These are phyloP conservation scores for Aspergillus arachidicola DNA, from an alignment of 2,329 filamentous ascomycete genomes.

Conservation along the genomic window DNA sequence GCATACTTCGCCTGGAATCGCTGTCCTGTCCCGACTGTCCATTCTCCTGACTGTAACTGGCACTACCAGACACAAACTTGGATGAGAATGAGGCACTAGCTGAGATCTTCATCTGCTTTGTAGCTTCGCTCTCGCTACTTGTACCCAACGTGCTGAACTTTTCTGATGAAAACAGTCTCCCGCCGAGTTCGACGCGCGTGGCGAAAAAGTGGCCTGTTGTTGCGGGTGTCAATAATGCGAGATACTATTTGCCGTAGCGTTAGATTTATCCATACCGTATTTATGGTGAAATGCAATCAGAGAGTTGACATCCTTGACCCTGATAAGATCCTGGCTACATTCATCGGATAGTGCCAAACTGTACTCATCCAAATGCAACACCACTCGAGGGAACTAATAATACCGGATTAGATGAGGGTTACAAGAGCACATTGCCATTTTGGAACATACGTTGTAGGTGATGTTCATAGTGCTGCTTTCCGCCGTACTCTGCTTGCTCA, in stretches of 20 bases:
- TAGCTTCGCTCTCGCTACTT: background rate
- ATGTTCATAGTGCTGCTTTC: background rate
- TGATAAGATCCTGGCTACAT: background rate
- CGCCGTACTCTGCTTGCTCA: background rate
- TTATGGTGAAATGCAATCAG: background rate
- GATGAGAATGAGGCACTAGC: background rate
- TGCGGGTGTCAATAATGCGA: background rate
- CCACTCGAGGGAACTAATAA: background rate
- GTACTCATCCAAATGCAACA: background rate
- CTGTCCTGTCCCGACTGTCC: background rate
- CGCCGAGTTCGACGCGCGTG: background rate
- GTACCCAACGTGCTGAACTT: background rate
- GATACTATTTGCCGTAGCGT: rapidly evolving
- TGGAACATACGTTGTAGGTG: background rate
- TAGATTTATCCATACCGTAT: background rate
- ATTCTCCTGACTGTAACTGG: background rate
- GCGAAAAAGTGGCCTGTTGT: background rate
- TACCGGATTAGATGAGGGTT: no score
- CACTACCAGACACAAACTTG: background rate
- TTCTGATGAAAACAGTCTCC: background rate
- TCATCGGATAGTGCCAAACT: background rate
- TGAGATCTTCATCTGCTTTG: background rate
- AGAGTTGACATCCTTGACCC: background rate
- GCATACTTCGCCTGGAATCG: background rate
- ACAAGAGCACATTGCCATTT: no score